These are phyloP conservation scores for Galerina marginata DNA, from an alignment of 768 basidiomycete genomes.

Conservation along the genomic window DNA sequence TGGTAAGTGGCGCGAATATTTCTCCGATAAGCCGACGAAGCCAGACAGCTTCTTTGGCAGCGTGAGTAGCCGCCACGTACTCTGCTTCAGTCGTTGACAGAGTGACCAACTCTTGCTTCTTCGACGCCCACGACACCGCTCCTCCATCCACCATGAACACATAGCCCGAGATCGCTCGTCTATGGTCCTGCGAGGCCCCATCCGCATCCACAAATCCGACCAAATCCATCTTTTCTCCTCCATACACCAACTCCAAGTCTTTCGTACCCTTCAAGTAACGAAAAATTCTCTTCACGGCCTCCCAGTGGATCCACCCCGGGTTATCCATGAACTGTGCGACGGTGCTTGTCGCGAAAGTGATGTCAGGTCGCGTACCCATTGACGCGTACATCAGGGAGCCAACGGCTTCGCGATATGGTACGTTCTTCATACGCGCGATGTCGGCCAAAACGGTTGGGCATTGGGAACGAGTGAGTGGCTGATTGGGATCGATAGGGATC, in stretches of 20 bases:
- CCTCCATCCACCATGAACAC: constrained; percentile 28
- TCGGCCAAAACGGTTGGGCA: background rate
- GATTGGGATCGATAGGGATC: constrained; percentile 18
- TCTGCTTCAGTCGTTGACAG: constrained; percentile 21
- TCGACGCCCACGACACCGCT: constrained; percentile 35
- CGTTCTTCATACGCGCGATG: too few species aligned
- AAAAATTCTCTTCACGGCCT: constrained; percentile 13
- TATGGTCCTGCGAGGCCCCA: constrained; percentile 13
- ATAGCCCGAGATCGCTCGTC: constrained; percentile 17
- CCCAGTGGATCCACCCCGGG: constrained; percentile 7
- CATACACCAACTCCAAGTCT: constrained; percentile 13
- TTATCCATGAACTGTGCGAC: constrained; percentile 1
- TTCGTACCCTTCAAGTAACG: constrained; percentile 14
- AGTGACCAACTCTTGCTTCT: constrained; percentile 35
- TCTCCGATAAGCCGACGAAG: background rate
- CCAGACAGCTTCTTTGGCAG: constrained; percentile 13
- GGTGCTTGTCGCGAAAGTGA: background rate
- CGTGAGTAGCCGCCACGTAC: constrained; percentile 21
- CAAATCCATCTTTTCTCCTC: background rate
- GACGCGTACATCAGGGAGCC: constrained; percentile 29
- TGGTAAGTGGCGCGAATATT: background rate
- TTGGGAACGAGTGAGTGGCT: constrained; percentile 26
- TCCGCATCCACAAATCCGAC: constrained; percentile 12
- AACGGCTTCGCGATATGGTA: constrained; percentile 28
- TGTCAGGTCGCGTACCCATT: constrained; percentile 9